Base-by-base conservation (phyloP, 805 yeast species). In the Wickerhamomyces rabaulensis region DNA sequence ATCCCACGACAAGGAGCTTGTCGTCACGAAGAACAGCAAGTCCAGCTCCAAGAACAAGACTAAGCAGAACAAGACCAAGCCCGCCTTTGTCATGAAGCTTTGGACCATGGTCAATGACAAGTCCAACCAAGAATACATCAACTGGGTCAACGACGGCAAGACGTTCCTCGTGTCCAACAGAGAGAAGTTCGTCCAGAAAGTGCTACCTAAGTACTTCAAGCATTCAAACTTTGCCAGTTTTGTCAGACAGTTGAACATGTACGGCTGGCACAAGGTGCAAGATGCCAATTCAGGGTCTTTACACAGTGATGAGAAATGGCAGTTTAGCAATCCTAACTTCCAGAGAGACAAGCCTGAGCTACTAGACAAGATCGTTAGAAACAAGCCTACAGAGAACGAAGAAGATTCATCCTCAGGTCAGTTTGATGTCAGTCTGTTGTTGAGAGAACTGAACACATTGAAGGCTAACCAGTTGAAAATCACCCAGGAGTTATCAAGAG, bases 261-360 rank as follows among this genome's bases (percentile, higher is more conserved):
- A 94, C 63, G 99, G 99, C 10, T 94, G 97, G 97, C 98, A 91
- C 70, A 94, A 94, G 67, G 94, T 94, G 4, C 99, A 94, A 66
- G 98, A 94, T 66, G 80, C 91, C 20, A 86, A 70, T 47, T 76
- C 85, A 22, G 97, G 95, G 3, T 76, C 91, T 5, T 67, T 82
- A 49, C 74, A 76, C 46, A 67, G 68, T 38, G 97, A 91, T 47
- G 98, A 94, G 58, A 76, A 81, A 46, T 84, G 91, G 87, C 95
- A 90, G 65, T 94, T 94, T 69, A 82, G 80, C 52, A 88, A 90
- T 52, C 90, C 94, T 2, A 75, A 81, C 60, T 94, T 94, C 63
- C 70, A 80, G 33, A 74, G 76, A 49, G 96, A 78, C 45, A 75
- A 88, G 44, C 96, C 90, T 54, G 97, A 90, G 57, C 71, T 94